Conservation (phyloP, 768 basidiomycete species). For the Rossbeevera mucosa region DNA sequence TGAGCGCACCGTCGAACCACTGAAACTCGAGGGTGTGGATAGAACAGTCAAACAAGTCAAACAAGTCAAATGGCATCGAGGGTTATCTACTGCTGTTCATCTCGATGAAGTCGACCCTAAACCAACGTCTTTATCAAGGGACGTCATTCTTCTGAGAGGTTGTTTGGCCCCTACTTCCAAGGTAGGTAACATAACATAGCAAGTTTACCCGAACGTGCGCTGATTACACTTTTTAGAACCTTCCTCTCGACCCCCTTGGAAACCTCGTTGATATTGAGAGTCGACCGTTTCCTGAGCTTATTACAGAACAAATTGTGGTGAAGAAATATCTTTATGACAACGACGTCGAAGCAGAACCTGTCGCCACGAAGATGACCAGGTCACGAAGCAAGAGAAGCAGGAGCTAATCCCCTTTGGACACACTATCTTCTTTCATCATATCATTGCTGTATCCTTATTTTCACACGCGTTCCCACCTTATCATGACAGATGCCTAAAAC, state of each 20-base stretch:
- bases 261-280: conserved; percentile 56
- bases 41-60: conserved; percentile 36
- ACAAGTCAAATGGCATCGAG: conserved; percentile 75
- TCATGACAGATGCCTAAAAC: neutral
- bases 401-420: conserved; percentile 19
- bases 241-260: conserved; percentile 65
- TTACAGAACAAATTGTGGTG: conserved; percentile 61
- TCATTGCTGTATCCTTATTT: conserved; percentile 33
- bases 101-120: conserved; percentile 60
- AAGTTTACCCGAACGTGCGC: neutral
- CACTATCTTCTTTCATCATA: conserved; percentile 19
- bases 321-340: conserved; percentile 81
- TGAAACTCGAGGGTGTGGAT: conserved; percentile 34
- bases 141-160: conserved; percentile 47
- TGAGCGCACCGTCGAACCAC: conserved; percentile 38
- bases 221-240: conserved; percentile 37
- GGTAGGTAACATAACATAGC: conserved; percentile 37
- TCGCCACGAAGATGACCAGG: conserved; percentile 48
- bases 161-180: conserved; percentile 66
- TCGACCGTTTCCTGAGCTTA: conserved; percentile 51
- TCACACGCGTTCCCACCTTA: conserved; percentile 9
- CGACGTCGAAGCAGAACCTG: conserved; percentile 42
- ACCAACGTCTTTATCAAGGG: conserved; percentile 40
- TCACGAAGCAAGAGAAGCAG: conserved; percentile 50
- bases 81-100: conserved; percentile 56